Evolutionary conservation across 2,329 filamentous ascomycete genomes (phyloP).

Genomic region (Sporothrix variecibatus): DNA sequence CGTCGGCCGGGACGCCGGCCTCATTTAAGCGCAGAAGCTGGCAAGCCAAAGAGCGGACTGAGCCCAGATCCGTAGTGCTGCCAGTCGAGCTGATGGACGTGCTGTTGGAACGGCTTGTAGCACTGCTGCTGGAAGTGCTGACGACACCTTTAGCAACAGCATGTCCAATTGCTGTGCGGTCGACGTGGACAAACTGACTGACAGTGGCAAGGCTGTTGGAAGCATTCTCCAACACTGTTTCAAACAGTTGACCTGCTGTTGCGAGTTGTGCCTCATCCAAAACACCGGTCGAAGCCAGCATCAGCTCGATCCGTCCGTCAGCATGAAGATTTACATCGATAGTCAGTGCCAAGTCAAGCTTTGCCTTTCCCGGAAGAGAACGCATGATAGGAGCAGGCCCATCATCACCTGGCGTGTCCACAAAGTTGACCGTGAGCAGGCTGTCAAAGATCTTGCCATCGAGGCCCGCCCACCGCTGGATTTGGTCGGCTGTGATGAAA

Average conservation of each 20-base stretch:
- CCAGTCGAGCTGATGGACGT: neutral
- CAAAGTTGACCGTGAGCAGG: slow-evolving; percentile 32
- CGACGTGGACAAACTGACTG: slow-evolving; percentile 25
- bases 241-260: slow-evolving; percentile 27
- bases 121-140: neutral
- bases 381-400: slow-evolving; percentile 20
- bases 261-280: slow-evolving; percentile 23
- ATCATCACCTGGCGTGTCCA: neutral
- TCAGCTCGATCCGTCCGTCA: slow-evolving; percentile 30
- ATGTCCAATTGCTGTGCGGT: neutral
- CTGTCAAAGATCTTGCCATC: slow-evolving; percentile 34
- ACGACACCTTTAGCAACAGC: neutral
- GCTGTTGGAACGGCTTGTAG: neutral
- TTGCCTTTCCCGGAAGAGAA: slow-evolving; percentile 26
- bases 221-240: slow-evolving; percentile 25
- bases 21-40: slow-evolving; percentile 26
- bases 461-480: slow-evolving; percentile 33
- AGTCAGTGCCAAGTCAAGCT: slow-evolving; percentile 31
- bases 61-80: neutral
- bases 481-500: slow-evolving; percentile 30
- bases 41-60: neutral
- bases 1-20: slow-evolving; percentile 25
- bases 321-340: slow-evolving; percentile 33
- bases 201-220: slow-evolving; percentile 20
- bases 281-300: neutral